Conservation (phyloP, 805 yeast genomes). For the Myxozyma melibiosi region DNA sequence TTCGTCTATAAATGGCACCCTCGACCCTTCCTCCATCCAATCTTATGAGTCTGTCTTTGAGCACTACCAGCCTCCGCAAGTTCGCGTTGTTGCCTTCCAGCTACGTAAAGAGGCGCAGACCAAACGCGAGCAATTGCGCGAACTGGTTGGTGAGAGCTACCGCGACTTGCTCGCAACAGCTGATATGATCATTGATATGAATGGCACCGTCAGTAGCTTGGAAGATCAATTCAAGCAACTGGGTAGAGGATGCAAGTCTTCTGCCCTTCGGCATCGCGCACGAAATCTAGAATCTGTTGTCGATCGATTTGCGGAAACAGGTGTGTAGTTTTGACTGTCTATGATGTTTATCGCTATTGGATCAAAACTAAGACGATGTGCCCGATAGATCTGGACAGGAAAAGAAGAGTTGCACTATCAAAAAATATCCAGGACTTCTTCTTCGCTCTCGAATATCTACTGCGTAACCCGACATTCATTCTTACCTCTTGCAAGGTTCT, state of each 20-base stretch:
- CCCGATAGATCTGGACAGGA: slow-evolving; percentile 5
- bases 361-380: neutral
- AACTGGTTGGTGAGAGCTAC: slow-evolving; percentile 32
- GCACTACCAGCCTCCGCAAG: slow-evolving; percentile 27
- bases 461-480: slow-evolving; percentile 7
- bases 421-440: slow-evolving; percentile 18
- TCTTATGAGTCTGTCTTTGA: slow-evolving; percentile 30
- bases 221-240: slow-evolving; percentile 20
- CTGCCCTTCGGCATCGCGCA: slow-evolving; percentile 9
- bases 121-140: slow-evolving; percentile 27
- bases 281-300: neutral
- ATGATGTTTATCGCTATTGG: neutral
- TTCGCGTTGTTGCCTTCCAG: slow-evolving; percentile 28
- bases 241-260: slow-evolving; percentile 17
- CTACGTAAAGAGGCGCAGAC: slow-evolving; percentile 26
- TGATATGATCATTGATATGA: slow-evolving; percentile 29
- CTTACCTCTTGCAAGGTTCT: slow-evolving; percentile 16
- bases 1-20: neutral
- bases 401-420: slow-evolving; percentile 6
- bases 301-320: neutral
- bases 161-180: slow-evolving; percentile 31
- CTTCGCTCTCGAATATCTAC: slow-evolving; percentile 20
- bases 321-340: slow-evolving; percentile 4
- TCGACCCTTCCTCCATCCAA: slow-evolving; percentile 14
- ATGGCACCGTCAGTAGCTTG: slow-evolving; percentile 12